Evolutionary conservation across 305 asterid species (phyloP).

Genomic region (Ilex paraguariensis): DNA sequence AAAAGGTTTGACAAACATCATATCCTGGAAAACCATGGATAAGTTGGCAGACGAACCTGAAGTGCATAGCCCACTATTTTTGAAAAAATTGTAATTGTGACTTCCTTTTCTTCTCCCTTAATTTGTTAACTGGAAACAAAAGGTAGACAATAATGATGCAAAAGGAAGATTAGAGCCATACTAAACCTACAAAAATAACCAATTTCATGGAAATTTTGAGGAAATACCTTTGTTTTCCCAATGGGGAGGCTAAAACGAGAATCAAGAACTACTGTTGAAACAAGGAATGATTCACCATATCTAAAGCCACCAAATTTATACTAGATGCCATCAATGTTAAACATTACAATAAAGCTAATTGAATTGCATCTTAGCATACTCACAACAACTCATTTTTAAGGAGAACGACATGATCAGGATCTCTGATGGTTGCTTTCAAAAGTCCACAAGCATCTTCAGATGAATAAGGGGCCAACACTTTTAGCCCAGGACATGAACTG

Average conservation of each 20-base stretch:
- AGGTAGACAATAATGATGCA: not conserved
- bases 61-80: conserved; percentile 51
- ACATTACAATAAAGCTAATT: not conserved
- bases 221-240: conserved; percentile 50
- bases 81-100: conserved; percentile 43
- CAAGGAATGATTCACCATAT: conserved; percentile 46
- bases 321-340: not conserved
- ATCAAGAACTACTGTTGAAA: conserved; percentile 40
- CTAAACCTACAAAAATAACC: not conserved
- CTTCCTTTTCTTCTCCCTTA: conserved; percentile 42
- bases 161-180: not conserved
- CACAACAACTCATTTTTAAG: conserved; percentile 47
- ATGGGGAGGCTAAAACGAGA: conserved; percentile 32
- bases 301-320: conserved; percentile 17
- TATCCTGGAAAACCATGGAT: not conserved
- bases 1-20: not conserved
- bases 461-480: conserved; percentile 50
- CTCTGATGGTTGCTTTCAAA: conserved; percentile 51
- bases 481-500: conserved; percentile 46
- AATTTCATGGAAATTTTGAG: not conserved
- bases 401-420: conserved; percentile 50
- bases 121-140: conserved; percentile 17
- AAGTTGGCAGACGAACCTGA: conserved; percentile 24
- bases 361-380: conserved; percentile 4
- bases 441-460: conserved; percentile 63